Conservation (phyloP, 495 filamentous ascomycete species). For the Trichoderma reesei region DNA sequence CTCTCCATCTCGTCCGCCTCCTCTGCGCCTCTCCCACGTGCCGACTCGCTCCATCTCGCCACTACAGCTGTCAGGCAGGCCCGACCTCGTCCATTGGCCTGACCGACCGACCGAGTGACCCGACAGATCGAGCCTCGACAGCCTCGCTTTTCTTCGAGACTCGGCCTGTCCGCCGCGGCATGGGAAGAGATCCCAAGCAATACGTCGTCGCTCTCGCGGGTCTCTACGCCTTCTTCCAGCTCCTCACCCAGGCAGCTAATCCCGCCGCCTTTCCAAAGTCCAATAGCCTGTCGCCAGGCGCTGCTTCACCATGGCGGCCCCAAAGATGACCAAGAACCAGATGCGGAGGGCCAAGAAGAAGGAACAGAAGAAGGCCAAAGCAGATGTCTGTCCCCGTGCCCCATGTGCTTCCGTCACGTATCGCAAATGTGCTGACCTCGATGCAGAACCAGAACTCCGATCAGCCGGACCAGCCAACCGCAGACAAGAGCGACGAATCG, state of each 20-base stretch:
- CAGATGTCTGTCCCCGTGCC: conserved; percentile 18
- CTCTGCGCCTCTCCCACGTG: too few relatives aligned
- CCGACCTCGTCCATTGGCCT: not conserved
- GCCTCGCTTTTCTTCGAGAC: not conserved
- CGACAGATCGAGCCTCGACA: not conserved
- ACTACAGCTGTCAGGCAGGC: not conserved
- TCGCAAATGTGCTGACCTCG: conserved; percentile 17
- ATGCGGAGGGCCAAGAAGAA: conserved; percentile 83
- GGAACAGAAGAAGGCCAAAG: conserved; percentile 58
- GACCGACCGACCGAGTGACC: not conserved
- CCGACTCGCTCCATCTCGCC: not conserved
- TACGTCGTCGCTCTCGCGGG: conserved; percentile 4
- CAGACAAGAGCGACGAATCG: not conserved
- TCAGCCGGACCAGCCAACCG: not conserved
- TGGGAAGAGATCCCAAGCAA: conserved; percentile 11
- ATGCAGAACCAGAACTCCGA: conserved; percentile 26
- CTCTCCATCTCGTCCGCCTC: too few relatives aligned
- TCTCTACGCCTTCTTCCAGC: conserved; percentile 10
- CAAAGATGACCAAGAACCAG: conserved; percentile 76
- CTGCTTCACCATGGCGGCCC: conserved; percentile 38
- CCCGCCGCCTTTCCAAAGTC: conserved; percentile 3
- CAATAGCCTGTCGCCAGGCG: not conserved
- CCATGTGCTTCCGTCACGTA: not conserved
- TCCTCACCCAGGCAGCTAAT: conserved; percentile 3
- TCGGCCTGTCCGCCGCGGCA: conserved; percentile 6